Evolutionary conservation across 2,329 filamentous ascomycete genomes (phyloP).

Genomic region (Pseudocercospora ulei): DNA sequence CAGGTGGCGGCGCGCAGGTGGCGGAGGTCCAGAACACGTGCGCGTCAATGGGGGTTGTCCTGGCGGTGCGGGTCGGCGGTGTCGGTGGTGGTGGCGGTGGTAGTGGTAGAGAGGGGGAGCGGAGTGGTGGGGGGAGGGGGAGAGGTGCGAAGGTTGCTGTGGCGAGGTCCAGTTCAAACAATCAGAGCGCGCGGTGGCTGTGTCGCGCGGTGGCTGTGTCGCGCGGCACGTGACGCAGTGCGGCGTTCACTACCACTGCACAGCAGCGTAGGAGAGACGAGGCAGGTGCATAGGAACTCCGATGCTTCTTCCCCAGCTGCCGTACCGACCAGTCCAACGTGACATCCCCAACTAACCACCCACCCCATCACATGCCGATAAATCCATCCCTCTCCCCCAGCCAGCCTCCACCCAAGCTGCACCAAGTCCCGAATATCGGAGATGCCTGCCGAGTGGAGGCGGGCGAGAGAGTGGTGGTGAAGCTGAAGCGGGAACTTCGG

Average conservation of each 20-base stretch:
- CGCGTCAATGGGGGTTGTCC: not conserved
- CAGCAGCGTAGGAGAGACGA: no score
- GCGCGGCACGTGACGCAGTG: no score
- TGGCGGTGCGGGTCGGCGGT: not conserved
- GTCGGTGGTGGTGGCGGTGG: not conserved
- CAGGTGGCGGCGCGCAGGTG: not conserved
- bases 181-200: not conserved
- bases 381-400: no score
- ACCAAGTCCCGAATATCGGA: no score
- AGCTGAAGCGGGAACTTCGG: no score
- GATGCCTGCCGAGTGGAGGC: no score
- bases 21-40: not conserved
- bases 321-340: slow-evolving; percentile 57
- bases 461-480: no score
- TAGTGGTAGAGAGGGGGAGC: slow-evolving; percentile 1
- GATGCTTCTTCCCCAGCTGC: slow-evolving; percentile 60
- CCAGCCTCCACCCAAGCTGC: no score
- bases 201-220: not conserved
- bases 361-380: slow-evolving; percentile 25
- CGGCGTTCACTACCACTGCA: slow-evolving; percentile 18
- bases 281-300: no score
- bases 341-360: slow-evolving; percentile 63
- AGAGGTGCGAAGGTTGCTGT: slow-evolving; percentile 6
- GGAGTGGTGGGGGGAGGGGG: slow-evolving; percentile 6
- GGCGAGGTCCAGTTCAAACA: not conserved